Percentiles rank a stretch among this genome's conserved stretches.
Conservation (phyloP, 2,329 filamentous ascomycete species). For the Trichoderma koningiopsis region DNA sequence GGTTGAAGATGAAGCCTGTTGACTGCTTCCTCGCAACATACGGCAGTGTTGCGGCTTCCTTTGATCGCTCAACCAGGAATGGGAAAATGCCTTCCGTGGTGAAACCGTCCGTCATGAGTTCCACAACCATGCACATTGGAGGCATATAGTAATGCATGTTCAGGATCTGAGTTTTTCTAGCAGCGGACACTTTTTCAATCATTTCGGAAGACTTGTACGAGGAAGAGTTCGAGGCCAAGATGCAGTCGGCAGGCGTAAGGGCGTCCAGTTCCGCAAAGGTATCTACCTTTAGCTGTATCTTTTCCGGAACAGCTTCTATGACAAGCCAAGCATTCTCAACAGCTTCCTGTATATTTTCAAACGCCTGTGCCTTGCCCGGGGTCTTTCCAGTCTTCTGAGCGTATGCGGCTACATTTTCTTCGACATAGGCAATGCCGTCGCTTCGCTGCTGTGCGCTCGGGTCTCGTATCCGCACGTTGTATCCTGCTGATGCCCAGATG, state of each 20-base stretch:
- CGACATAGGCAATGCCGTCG: slow-evolving; percentile 45
- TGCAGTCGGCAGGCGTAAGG: slow-evolving; percentile 46
- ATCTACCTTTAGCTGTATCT: slow-evolving; percentile 50
- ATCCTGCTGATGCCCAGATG: slow-evolving; percentile 46
- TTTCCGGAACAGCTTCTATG: slow-evolving; percentile 57
- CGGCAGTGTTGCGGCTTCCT: slow-evolving; percentile 46
- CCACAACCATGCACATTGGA: slow-evolving; percentile 48
- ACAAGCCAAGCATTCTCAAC: slow-evolving; percentile 54
- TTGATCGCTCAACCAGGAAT: slow-evolving; percentile 46
- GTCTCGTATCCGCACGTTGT: slow-evolving; percentile 47
- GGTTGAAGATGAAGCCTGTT: slow-evolving; percentile 58
- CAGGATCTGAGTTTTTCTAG: slow-evolving; percentile 43
- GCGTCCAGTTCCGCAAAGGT: slow-evolving; percentile 51
- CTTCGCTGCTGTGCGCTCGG: slow-evolving; percentile 41
- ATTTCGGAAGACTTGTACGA: slow-evolving; percentile 55
- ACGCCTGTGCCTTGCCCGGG: slow-evolving; percentile 36
- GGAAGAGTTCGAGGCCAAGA: slow-evolving; percentile 54
- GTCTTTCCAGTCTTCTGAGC: slow-evolving; percentile 28
- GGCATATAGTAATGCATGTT: slow-evolving; percentile 59
- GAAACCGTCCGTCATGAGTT: slow-evolving; percentile 55
- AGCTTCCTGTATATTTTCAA: slow-evolving; percentile 43
- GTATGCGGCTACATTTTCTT: slow-evolving; percentile 39
- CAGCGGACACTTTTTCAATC: slow-evolving; percentile 44
- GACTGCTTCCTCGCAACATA: slow-evolving; percentile 50
- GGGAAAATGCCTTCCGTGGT: slow-evolving; percentile 48